Evolutionary conservation across 306 rosid genomes (phyloP), one percentile per base, ranked within the genome.

Genomic region (Delonix regia): DNA sequence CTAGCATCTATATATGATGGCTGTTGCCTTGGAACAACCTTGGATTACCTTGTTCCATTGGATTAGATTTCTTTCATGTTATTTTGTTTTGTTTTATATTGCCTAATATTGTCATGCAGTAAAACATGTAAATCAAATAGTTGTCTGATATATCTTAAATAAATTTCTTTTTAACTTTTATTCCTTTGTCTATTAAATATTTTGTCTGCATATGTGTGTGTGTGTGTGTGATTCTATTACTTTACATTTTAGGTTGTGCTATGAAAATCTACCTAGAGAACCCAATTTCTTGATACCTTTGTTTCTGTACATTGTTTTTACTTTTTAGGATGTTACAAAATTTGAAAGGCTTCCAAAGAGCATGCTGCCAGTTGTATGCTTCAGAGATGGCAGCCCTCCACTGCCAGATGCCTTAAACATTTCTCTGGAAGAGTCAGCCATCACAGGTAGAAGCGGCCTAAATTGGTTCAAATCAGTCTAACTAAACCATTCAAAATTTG

Each of bases 341-440:
- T 60, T 86, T 75, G 87, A 85, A 72, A 86, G 78, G 80, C 61
- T 90, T 81, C 89, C 90, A 15, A 57, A 86, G 83, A 87, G 86
- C 59, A 33, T 71, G 33, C 70, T 89, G 81, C 98, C 96, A 9
- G 49, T 93, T 69, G 81, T 91, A 85, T 96, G 99, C 87, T 87
- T 96, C 82, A 90, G 97, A 84, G 88, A 87, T 81, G 98, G 99
- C 51, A 86, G 99, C 74, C 99, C 87, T 62, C 99, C 99, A 39
- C 84, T 93, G 63, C 94, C 99, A 1, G 97, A 91, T 84, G 86
- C 82, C 85, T 88, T 69, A 2, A 89, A 87, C 79, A 87, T 81
- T 77, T 85, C 96, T 41, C 71, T 86, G 59, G 84, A 83, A 57
- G 88, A 85, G 78, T 83, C 91, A 45, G 88, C 91, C 47, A 66